Conservation (phyloP, 1,139 yeast species). For the Lodderomyces metapsilosis region DNA sequence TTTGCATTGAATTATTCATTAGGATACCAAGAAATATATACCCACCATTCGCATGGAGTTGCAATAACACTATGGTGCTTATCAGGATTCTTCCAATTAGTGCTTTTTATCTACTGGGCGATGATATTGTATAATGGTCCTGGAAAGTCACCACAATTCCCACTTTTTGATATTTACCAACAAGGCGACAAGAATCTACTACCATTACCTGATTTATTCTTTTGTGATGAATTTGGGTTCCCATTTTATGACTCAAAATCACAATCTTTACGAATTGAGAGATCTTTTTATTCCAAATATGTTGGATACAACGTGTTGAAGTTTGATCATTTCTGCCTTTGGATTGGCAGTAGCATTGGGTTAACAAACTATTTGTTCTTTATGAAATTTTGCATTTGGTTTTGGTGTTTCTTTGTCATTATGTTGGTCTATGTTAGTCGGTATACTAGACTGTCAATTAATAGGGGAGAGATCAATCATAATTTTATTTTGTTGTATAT, state of each 20-base stretch:
- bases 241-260: slow-evolving; percentile 63
- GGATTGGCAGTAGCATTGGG: slow-evolving; percentile 62
- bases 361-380: slow-evolving; percentile 52
- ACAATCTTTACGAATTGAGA: slow-evolving; percentile 49
- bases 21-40: slow-evolving; percentile 37
- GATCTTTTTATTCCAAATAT: slow-evolving; percentile 57
- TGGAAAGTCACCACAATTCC: slow-evolving; percentile 26
- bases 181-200: slow-evolving; percentile 12
- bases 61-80: slow-evolving; percentile 40
- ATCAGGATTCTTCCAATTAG: slow-evolving; percentile 24
- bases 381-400: slow-evolving; percentile 44
- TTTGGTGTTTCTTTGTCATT: slow-evolving; percentile 29
- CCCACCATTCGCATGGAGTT: slow-evolving; percentile 27
- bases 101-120: slow-evolving; percentile 32
- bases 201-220: slow-evolving; percentile 48
- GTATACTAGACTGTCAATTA: slow-evolving; percentile 25
- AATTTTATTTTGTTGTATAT: slow-evolving; percentile 46
- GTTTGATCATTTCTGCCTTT: slow-evolving; percentile 67
- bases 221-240: slow-evolving; percentile 58
- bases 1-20: slow-evolving; percentile 34
- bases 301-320: slow-evolving; percentile 48
- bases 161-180: slow-evolving; percentile 28
- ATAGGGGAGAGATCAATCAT: slow-evolving; percentile 31
- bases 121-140: slow-evolving; percentile 31
- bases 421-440: slow-evolving; percentile 25